Evolutionary conservation across 345 rosid species (phyloP).

Genomic region (Acer saccharum): DNA sequence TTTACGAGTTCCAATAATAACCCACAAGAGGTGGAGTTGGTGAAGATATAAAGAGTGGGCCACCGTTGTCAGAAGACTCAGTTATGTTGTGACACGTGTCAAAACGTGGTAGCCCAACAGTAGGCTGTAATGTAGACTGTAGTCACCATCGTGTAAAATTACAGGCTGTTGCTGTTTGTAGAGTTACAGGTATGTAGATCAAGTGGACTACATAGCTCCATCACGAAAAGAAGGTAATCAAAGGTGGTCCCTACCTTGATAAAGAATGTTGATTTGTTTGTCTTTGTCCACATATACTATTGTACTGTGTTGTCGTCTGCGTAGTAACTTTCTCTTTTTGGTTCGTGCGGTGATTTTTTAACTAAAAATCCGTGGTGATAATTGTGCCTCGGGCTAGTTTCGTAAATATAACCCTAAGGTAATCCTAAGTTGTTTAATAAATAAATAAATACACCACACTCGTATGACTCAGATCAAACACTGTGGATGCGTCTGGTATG

Average conservation of each 20-base stretch:
- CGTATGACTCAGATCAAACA: no score
- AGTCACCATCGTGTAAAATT: no score
- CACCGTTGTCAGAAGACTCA: not conserved
- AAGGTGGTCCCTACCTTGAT: slow-evolving; percentile 4
- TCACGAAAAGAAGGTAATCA: not conserved
- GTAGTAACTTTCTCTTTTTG: not conserved
- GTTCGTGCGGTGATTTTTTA: not conserved
- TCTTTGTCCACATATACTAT: no score
- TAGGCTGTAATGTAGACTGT: no score
- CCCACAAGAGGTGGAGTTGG: slow-evolving; percentile 28
- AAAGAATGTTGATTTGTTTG: not conserved
- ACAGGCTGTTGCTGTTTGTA: no score
- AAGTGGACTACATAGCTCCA: not conserved
- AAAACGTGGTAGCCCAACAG: no score
- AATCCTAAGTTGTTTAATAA: no score
- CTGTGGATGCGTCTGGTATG: no score
- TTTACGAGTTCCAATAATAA: slow-evolving; percentile 1
- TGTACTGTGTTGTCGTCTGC: not conserved
- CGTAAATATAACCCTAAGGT: no score
- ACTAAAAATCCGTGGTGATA: no score
- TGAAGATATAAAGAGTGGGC: slow-evolving; percentile 12
- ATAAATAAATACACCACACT: no score
- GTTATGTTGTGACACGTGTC: not conserved
- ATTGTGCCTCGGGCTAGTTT: not conserved
- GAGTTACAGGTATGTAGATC: slow-evolving; percentile 13